phyloP scores from a whole-genome alignment of 2,329 filamentous ascomycete species.

The Pyricularia sp. region DNA sequence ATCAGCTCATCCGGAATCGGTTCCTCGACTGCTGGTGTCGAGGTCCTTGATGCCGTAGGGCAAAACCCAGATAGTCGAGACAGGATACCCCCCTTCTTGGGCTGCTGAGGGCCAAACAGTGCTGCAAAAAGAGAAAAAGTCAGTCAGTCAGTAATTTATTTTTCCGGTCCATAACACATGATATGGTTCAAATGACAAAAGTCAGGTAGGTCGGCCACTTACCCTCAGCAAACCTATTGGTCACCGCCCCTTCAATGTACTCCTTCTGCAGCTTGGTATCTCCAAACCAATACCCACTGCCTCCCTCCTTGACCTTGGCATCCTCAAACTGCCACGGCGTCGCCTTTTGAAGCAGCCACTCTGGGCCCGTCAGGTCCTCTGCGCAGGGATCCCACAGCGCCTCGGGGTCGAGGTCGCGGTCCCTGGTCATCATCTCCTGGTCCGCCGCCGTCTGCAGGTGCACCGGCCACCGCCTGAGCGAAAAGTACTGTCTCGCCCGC shows the following conservation, averaged over 20 bases:
- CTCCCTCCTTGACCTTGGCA: conserved; percentile 15
- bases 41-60: not conserved
- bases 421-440: conserved; percentile 18
- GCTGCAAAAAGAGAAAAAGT: not conserved
- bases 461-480: conserved; percentile 38
- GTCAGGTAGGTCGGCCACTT: conserved; percentile 5
- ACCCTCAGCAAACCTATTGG: conserved; percentile 12
- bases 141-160: not conserved
- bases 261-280: conserved; percentile 27
- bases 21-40: not conserved
- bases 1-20: not conserved
- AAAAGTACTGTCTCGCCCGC: conserved; percentile 27
- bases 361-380: conserved; percentile 15
- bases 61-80: not conserved
- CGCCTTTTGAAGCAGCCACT: conserved; percentile 14
- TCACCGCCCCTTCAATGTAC: conserved; percentile 14
- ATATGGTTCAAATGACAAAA: not conserved
- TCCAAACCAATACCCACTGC: conserved; percentile 24
- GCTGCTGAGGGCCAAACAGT: not conserved
- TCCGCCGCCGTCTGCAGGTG: conserved; percentile 23
- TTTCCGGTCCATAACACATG: not conserved
- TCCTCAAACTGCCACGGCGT: conserved; percentile 14
- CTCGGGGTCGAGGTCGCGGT: conserved; percentile 17
- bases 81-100: not conserved
- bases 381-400: conserved; percentile 17